phyloP scores from a whole-genome alignment of 441 rosid genomes.

The Populus trichocarpa region DNA sequence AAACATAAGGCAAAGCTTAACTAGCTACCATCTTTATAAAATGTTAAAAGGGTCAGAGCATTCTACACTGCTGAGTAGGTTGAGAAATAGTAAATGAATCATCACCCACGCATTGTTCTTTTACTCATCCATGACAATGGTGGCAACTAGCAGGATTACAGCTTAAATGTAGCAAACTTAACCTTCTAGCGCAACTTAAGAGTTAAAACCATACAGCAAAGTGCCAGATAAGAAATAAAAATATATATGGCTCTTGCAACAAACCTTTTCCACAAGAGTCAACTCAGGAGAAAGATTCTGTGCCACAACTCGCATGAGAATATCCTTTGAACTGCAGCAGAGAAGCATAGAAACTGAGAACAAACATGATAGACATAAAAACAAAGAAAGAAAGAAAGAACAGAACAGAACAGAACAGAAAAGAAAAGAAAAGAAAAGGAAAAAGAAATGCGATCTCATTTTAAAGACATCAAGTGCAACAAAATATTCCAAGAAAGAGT shows the following conservation, averaged over 20 bases:
- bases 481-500: constrained; percentile 8
- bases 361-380: neutral
- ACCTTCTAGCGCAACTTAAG: neutral
- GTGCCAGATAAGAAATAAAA: neutral
- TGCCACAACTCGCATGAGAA: constrained; percentile 94
- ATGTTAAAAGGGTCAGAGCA: neutral
- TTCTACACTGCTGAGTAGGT: neutral
- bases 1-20: neutral
- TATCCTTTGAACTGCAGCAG: constrained; percentile 78
- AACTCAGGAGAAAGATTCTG: constrained; percentile 86
- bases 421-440: neutral
- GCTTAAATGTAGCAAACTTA: neutral
- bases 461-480: neutral
- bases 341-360: constrained; percentile 14
- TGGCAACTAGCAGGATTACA: neutral
- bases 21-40: neutral
- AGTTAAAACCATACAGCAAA: constrained; percentile 4
- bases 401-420: neutral
- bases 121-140: neutral
- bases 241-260: neutral
- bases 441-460: constrained; percentile 1
- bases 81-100: neutral
- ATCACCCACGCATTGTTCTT: neutral
- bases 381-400: neutral
- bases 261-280: constrained; percentile 82